These are phyloP conservation scores for Coemansia sp. DNA, from an alignment of 192 early-diverging fungal genomes.

Conservation along the genomic window DNA sequence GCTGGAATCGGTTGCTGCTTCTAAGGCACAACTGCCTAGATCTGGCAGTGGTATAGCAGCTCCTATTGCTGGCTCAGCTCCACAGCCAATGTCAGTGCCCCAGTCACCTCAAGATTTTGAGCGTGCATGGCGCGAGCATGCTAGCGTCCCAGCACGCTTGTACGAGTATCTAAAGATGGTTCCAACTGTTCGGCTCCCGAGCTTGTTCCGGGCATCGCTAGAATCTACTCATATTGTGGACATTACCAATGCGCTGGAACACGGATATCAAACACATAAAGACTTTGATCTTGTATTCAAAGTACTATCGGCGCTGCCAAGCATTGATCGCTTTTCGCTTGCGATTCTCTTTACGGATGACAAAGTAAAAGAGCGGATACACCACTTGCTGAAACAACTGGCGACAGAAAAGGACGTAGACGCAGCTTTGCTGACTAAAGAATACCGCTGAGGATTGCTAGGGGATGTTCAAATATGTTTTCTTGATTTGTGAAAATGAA, in stretches of 20 bases:
- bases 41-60: not conserved
- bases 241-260: constrained; percentile 5
- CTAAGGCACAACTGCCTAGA: not conserved
- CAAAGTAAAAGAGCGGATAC: constrained; percentile 6
- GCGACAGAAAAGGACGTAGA: not conserved
- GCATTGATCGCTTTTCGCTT: constrained; percentile 11
- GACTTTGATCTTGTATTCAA: constrained; percentile 7
- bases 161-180: constrained; percentile 17
- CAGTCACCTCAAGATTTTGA: constrained; percentile 17
- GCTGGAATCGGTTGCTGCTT: not conserved
- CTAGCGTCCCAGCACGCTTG: not conserved
- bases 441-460: not conserved
- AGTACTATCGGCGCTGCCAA: constrained; percentile 1
- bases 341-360: constrained; percentile 15
- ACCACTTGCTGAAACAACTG: not conserved
- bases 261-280: not conserved
- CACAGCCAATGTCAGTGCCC: constrained; percentile 5
- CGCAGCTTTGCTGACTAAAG: not conserved
- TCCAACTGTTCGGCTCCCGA: constrained; percentile 1
- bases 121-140: constrained; percentile 18
- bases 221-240: constrained; percentile 7
- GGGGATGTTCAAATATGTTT: not conserved
- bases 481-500: not conserved
- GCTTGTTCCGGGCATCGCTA: constrained; percentile 17
- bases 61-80: not conserved